Percentiles rank a stretch among this genome's conserved stretches.
These are phyloP conservation scores for Psilocybe tampanensis DNA, from an alignment of 768 basidiomycete species.

Conservation along the genomic window DNA sequence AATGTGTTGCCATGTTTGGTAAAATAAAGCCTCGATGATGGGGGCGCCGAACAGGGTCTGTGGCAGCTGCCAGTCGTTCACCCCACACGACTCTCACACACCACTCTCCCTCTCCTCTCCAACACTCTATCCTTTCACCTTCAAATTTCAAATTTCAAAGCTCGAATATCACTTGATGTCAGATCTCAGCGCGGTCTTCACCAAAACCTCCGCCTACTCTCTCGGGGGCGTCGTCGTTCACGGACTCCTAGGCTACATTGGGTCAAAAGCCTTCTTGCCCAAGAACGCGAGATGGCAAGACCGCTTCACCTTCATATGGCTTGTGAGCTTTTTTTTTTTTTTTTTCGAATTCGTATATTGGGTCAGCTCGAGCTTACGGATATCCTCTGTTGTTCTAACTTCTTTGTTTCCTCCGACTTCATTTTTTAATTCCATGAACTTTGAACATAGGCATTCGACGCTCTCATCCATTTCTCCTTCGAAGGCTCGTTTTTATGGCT, in stretches of 20 bases:
- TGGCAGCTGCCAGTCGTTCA: no score
- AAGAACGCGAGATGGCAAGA: constrained; percentile 67
- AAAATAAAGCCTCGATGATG: neutral
- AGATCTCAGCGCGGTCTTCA: constrained; percentile 24
- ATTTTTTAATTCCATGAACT: no score
- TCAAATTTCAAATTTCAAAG: neutral
- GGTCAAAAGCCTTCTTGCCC: constrained; percentile 59
- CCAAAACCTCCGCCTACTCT: constrained; percentile 60
- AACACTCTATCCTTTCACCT: no score
- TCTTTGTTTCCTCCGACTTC: no score
- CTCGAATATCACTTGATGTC: constrained; percentile 14
- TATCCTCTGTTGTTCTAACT: no score
- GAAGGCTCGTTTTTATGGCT: constrained; percentile 83
- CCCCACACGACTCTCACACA: no score
- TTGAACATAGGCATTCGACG: constrained; percentile 69
- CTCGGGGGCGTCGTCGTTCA: constrained; percentile 59
- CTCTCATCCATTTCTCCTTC: constrained; percentile 74
- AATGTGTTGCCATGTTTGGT: constrained; percentile 1
- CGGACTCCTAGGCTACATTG: constrained; percentile 52
- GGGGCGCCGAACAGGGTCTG: no score
- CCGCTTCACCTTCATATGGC: constrained; percentile 75
- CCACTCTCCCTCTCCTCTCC: neutral
- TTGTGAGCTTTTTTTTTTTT: constrained; percentile 50
- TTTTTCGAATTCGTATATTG: no score
- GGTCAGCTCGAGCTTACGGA: no score